These are phyloP conservation scores for Magnusiomyces ingens DNA, from an alignment of 1,139 yeast genomes.

Conservation along the genomic window DNA sequence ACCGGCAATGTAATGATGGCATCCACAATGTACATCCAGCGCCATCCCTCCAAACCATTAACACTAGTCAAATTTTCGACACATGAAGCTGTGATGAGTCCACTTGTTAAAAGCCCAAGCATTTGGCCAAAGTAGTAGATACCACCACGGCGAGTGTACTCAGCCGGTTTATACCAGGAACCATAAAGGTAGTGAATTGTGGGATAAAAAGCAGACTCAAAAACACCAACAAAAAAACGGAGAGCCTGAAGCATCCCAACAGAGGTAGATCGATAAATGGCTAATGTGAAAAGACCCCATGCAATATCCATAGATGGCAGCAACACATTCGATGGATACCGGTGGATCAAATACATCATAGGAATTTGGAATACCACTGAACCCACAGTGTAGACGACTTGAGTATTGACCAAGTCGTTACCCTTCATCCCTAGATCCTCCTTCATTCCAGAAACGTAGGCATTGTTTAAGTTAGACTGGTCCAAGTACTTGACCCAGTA, in stretches of 20 bases:
- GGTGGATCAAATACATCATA: constrained; percentile 33
- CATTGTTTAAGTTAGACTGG: constrained; percentile 48
- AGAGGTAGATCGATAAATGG: constrained; percentile 42
- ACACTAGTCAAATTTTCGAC: constrained; percentile 41
- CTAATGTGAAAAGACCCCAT: constrained; percentile 63
- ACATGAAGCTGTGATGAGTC: constrained; percentile 56
- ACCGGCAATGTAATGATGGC: constrained; percentile 54
- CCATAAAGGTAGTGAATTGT: constrained; percentile 58
- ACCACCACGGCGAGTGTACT: constrained; percentile 54
- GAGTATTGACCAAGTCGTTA: constrained; percentile 57
- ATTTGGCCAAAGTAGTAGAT: constrained; percentile 55
- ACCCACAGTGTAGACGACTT: constrained; percentile 52
- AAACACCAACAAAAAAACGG: constrained; percentile 55
- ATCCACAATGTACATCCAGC: constrained; percentile 68
- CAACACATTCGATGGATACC: constrained; percentile 48
- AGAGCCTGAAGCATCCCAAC: constrained; percentile 48
- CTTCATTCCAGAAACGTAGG: constrained; percentile 60
- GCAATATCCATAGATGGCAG: constrained; percentile 53
- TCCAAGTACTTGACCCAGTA: constrained; percentile 70
- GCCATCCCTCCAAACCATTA: constrained; percentile 55
- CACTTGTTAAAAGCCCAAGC: constrained; percentile 56
- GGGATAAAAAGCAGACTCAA: constrained; percentile 56
- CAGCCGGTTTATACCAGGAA: constrained; percentile 54
- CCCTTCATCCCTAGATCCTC: constrained; percentile 55
- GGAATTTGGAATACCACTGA: constrained; percentile 50